These are phyloP conservation scores for Acacia pycnantha DNA, from an alignment of 331 rosid species.

Conservation along the genomic window DNA sequence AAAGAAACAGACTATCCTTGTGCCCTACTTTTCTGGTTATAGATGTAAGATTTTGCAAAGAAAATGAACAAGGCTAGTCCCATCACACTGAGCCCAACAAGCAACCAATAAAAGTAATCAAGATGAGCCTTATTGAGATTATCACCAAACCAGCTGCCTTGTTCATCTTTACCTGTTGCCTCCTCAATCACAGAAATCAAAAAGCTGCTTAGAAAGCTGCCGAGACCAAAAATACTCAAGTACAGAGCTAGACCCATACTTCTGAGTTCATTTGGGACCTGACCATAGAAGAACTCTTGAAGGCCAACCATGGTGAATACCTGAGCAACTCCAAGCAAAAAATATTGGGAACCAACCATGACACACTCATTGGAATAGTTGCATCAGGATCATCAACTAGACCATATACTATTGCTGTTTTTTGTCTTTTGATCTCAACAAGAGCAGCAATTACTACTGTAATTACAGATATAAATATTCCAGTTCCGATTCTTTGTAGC, in stretches of 20 bases:
- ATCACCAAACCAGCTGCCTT: not conserved
- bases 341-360: not conserved
- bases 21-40: not conserved
- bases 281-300: not conserved
- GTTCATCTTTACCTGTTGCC: not conserved
- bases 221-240: not conserved
- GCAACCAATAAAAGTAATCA: conserved; percentile 18
- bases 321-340: not conserved
- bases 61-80: not conserved
- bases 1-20: not conserved
- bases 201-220: not conserved
- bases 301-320: conserved; percentile 4
- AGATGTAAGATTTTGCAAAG: not conserved
- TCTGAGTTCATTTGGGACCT: not conserved
- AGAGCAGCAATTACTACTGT: conserved; percentile 1
- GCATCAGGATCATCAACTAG: not conserved
- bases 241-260: not conserved
- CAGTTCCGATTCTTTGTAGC: not conserved
- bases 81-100: not conserved
- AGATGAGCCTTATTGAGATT: conserved; percentile 10
- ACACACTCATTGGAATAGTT: conserved; percentile 6
- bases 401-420: not conserved
- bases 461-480: not conserved
- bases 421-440: conserved; percentile 1
- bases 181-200: not conserved